Evolutionary conservation across 1,284 basidiomycete genomes (phyloP).

Genomic region (Rhodotorula sp.): DNA sequence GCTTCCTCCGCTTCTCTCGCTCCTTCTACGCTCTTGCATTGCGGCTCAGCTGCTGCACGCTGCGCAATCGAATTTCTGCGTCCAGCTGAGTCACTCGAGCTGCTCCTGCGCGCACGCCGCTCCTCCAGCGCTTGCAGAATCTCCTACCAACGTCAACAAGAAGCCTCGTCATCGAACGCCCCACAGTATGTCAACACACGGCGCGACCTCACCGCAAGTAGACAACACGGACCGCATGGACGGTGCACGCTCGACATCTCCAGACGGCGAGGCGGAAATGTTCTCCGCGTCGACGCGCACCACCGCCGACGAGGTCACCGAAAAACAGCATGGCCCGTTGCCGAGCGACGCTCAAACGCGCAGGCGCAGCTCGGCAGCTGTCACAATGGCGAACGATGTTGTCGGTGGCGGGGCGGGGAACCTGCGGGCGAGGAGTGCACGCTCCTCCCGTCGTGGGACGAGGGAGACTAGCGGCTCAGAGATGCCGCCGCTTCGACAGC

Average conservation of each 20-base stretch:
- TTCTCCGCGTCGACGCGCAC: slow-evolving; percentile 11
- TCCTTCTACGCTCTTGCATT: too few relatives aligned
- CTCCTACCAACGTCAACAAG: not conserved
- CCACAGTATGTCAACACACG: not conserved
- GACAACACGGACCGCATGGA: not conserved
- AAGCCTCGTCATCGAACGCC: too few relatives aligned
- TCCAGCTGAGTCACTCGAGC: too few relatives aligned
- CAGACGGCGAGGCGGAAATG: slow-evolving; percentile 16
- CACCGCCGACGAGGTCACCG: slow-evolving; percentile 4
- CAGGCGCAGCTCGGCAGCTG: not conserved
- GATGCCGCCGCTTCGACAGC: slow-evolving; percentile 6
- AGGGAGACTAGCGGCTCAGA: slow-evolving; percentile 12
- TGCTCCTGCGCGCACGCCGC: too few relatives aligned
- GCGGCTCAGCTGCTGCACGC: too few relatives aligned
- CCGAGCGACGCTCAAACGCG: slow-evolving; percentile 8
- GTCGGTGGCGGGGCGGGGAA: not conserved
- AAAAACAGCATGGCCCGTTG: too few relatives aligned
- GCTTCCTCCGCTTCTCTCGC: too few relatives aligned
- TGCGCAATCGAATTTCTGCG: too few relatives aligned
- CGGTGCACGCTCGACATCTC: slow-evolving; percentile 12
- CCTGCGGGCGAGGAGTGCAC: slow-evolving; percentile 3
- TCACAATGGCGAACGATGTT: slow-evolving; percentile 12
- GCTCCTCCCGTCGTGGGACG: slow-evolving; percentile 2
- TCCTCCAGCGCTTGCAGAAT: too few relatives aligned
- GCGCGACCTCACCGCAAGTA: not conserved